Evolutionary conservation across 2,329 filamentous ascomycete species (phyloP).

Genomic region (Ramularia collo-cygni): DNA sequence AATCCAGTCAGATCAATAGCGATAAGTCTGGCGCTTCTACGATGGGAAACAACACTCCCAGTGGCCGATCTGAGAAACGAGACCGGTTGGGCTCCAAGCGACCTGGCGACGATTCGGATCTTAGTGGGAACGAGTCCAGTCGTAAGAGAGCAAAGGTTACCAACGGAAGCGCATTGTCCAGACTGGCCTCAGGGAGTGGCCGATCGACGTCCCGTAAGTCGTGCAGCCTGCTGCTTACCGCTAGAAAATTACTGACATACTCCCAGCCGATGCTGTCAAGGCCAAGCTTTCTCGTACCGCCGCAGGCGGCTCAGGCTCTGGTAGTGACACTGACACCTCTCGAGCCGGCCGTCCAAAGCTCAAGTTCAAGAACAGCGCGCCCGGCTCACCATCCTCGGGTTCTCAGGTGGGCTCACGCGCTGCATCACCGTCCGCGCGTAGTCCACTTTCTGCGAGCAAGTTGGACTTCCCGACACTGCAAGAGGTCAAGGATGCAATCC

Average conservation of each 20-base stretch:
- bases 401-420: conserved; percentile 29
- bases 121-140: conserved; percentile 82
- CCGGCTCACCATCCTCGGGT: conserved; percentile 32
- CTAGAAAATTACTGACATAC: not conserved
- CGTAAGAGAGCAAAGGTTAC: conserved; percentile 57
- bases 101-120: conserved; percentile 77
- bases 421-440: conserved; percentile 26
- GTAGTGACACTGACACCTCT: conserved; percentile 67
- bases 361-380: conserved; percentile 45
- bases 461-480: conserved; percentile 35
- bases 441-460: conserved; percentile 4
- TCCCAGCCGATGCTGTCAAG: conserved; percentile 12
- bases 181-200: conserved; percentile 13
- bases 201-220: conserved; percentile 23
- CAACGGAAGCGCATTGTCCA: conserved; percentile 35
- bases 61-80: conserved; percentile 48
- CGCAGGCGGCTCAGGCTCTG: conserved; percentile 46
- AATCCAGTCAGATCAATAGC: conserved; percentile 40
- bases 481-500: conserved; percentile 41
- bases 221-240: conserved; percentile 3
- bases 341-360: conserved; percentile 51
- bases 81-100: conserved; percentile 58
- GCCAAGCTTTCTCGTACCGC: conserved; percentile 8
- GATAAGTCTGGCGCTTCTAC: conserved; percentile 53
- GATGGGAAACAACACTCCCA: conserved; percentile 65